Conservation (phyloP, 2,329 filamentous ascomycete species). For the Clonostachys rosea region DNA sequence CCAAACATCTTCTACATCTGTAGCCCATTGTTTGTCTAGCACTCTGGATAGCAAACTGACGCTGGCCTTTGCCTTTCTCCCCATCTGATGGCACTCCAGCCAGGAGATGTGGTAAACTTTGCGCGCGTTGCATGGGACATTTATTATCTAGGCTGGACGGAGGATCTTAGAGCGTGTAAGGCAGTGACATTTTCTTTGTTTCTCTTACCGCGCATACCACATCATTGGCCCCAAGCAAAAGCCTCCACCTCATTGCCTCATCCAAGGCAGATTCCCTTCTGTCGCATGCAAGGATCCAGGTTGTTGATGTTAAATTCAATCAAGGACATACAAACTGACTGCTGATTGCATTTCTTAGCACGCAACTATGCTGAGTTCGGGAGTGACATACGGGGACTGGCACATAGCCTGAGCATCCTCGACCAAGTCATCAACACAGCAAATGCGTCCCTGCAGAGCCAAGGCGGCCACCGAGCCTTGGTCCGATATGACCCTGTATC, state of each 20-base stretch:
- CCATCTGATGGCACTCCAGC: slow-evolving; percentile 2
- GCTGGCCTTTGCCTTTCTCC: too few species aligned
- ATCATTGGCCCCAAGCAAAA: not conserved
- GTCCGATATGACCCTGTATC: slow-evolving; percentile 20
- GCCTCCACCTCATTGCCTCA: not conserved
- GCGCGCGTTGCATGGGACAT: slow-evolving; percentile 13
- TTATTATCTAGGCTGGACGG: slow-evolving; percentile 11
- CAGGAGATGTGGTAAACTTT: slow-evolving; percentile 12
- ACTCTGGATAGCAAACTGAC: too few species aligned
- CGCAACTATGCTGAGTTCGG: slow-evolving; percentile 24
- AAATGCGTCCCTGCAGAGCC: slow-evolving; percentile 13
- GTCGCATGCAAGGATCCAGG: not conserved
- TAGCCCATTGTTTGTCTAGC: too few species aligned
- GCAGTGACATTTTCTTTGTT: too few species aligned
- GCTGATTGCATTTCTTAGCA: slow-evolving; percentile 10
- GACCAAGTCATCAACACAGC: slow-evolving; percentile 17
- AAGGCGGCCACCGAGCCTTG: slow-evolving; percentile 9
- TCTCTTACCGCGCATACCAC: not conserved
- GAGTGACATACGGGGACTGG: slow-evolving; percentile 19
- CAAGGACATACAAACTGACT: not conserved
- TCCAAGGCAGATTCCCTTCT: too few species aligned
- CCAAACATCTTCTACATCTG: too few species aligned
- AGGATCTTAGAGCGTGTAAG: slow-evolving; percentile 13
- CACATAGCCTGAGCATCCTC: slow-evolving; percentile 21
- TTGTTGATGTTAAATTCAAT: not conserved